Conservation (phyloP, 495 filamentous ascomycete genomes). For the Neurospora sp. region DNA sequence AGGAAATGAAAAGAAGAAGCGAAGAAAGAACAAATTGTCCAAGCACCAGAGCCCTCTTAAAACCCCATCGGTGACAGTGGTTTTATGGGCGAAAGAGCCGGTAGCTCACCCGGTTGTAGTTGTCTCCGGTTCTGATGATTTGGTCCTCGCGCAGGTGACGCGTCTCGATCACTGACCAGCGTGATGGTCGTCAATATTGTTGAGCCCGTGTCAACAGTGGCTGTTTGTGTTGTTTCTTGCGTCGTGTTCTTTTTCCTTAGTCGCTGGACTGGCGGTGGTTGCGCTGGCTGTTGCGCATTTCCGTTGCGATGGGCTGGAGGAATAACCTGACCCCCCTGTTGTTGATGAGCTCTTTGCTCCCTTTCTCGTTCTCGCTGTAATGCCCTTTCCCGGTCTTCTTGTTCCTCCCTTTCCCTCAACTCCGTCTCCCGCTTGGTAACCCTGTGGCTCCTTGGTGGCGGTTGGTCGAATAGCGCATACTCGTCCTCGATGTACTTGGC, state of each 20-base stretch:
- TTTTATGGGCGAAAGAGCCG: slow-evolving; percentile 56
- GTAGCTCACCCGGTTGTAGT: slow-evolving; percentile 22
- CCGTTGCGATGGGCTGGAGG: background rate
- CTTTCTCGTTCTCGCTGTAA: slow-evolving; percentile 3
- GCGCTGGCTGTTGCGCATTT: slow-evolving; percentile 13
- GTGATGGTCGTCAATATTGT: slow-evolving; percentile 33
- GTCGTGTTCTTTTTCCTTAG: slow-evolving; percentile 29
- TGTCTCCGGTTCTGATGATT: background rate
- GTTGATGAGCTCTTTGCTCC: background rate
- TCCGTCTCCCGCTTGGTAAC: background rate
- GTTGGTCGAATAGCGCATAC: slow-evolving; percentile 49
- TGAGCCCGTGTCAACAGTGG: slow-evolving; percentile 22
- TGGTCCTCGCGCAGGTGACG: slow-evolving; percentile 20
- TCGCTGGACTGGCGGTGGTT: slow-evolving; percentile 16
- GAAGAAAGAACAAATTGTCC: background rate
- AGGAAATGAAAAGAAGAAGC: background rate
- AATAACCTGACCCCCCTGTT: slow-evolving; percentile 6
- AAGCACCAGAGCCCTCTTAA: slow-evolving; percentile 9
- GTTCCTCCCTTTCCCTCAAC: background rate
- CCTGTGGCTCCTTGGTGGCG: slow-evolving; percentile 26
- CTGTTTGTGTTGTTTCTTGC: background rate
- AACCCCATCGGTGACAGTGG: slow-evolving; percentile 63
- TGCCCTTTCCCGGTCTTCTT: slow-evolving; percentile 2
- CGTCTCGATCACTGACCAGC: slow-evolving; percentile 29
- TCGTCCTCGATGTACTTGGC: slow-evolving; percentile 66